A percentile compares a stretch with the other conserved stretches of the same genome.
phyloP scores from a whole-genome alignment of 768 basidiomycete species.

The Boletus vinaceobasis region DNA sequence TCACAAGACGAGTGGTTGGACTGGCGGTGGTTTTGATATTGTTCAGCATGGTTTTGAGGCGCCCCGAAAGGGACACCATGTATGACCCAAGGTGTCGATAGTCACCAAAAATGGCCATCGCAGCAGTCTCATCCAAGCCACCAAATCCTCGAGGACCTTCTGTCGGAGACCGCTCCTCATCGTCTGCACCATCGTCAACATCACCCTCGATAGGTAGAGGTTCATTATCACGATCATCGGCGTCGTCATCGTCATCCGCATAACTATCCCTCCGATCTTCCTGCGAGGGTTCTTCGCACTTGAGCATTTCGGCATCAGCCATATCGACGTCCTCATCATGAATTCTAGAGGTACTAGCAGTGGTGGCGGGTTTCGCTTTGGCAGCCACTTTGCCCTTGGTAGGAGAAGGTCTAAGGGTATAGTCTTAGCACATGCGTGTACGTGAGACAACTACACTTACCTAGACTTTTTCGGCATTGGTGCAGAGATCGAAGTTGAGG shows the following conservation, averaged over 20 bases:
- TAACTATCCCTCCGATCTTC: conserved; percentile 46
- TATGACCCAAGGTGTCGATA: conserved; percentile 89
- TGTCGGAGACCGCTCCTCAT: conserved; percentile 34
- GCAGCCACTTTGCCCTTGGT: conserved; percentile 58
- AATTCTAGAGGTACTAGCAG: conserved; percentile 59
- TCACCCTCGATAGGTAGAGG: conserved; percentile 46
- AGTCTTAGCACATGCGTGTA: conserved; percentile 11
- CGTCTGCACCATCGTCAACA: conserved; percentile 42
- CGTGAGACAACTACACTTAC: conserved; percentile 33
- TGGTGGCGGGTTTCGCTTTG: conserved; percentile 55
- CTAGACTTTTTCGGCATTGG: conserved; percentile 78
- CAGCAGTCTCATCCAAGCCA: conserved; percentile 64
- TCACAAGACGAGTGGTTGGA: conserved; percentile 80
- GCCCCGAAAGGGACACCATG: conserved; percentile 83
- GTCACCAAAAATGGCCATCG: conserved; percentile 81
- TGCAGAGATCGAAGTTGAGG: conserved; percentile 38
- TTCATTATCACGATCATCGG: conserved; percentile 49
- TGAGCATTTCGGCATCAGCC: conserved; percentile 58
- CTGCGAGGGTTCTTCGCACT: conserved; percentile 40
- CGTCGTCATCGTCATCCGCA: conserved; percentile 40
- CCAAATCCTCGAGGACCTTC: conserved; percentile 41
- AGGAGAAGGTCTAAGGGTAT: conserved; percentile 40
- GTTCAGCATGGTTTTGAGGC: conserved; percentile 86
- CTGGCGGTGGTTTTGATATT: conserved; percentile 85
- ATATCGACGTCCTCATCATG: conserved; percentile 77